Evolutionary conservation across 2,329 filamentous ascomycete species (phyloP), one percentile per base, ranked within the genome.

Genomic region (Phialemoniopsis sp.): DNA sequence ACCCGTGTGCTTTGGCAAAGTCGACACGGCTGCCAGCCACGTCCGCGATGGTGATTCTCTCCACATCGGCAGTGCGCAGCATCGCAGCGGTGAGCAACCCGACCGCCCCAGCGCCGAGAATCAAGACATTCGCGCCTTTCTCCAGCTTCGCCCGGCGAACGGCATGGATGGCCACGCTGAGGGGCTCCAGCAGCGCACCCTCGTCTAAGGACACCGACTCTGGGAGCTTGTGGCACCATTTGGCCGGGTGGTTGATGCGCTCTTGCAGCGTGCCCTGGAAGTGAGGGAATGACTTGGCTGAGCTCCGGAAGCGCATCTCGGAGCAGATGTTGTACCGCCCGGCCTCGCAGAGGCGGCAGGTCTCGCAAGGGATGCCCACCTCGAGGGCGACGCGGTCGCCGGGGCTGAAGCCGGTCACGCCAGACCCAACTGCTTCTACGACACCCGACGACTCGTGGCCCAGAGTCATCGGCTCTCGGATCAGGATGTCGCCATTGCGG

Each of bases 351-450:
- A 43, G 36, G 5, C 36, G 38, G 40, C 63, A 66, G n/a, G 37
- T 63, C 28, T 77, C 68, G 59, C 80, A 84, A 1, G 76, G 75
- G 15, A 80, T 66, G 34, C 80, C 80, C 4, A 80, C 79, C 60
- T 86, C 82, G 66, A 85, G 77, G 16, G 80, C 79, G 16, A 86
- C 81, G n/a, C 70, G 67, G 54, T 86, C 82, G 39, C 82, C 82
- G 18, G 75, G 67, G 48, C 75, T 72, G 40, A 85, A 60, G 5
- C 59, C 66, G 30, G 66, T 75, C 29, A 85, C 81, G 16, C 63
- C 64, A 29, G 69, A 62, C 34, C 81, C 82, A 26, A 83, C 67
- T 13, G 70, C 60, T 44, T 67, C 61, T 43, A 85, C 67, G 19
- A 81, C 67, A 32, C 81, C 82, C 9, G 79, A 73, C 21, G 79